Evolutionary conservation across 345 rosid species (phyloP), one percentile per base, ranked within the genome.

Genomic region (Lenwebbia sp.): DNA sequence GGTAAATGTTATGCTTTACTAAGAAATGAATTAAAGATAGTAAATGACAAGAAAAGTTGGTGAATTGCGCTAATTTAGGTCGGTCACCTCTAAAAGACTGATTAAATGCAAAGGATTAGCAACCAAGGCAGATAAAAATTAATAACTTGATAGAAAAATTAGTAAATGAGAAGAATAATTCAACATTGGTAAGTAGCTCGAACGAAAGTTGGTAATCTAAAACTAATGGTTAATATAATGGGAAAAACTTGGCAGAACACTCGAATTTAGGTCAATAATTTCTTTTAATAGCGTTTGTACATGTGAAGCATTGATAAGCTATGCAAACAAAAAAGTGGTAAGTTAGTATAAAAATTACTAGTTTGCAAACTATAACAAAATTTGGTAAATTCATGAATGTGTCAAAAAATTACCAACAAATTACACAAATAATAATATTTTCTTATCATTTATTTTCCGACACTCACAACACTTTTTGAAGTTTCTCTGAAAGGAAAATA

Each of bases 171-270:
- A 65, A 65, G 76, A 65, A 65, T 30, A 33, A 15, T 65, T 17
- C 19, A 33, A 65, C 23, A 33, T 65, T 8, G 22, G 23, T 30
- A 65, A 65, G 76, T 33, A 30, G 37, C 41, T 33, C 6, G 19
- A 9, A 65, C 5, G 25, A 65, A 65, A 65, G 23, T 65, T 65
- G 76, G 25, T 65, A 65, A 40, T 65, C 13, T 65, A 65, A 37
- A 65, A 15, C 12, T 33, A 33, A 33, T 65, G 76, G 10, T 65
- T 65, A 65, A 65, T 65, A 17, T 65, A 65, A 65, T 33, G 76
- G 6, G 17, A 3, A 0, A 0, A 15, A 5, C 2, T 30, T 65
- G 12, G 22, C 12, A 65, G 8, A 65, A 17, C 12, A 8, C 44
- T 65, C 10, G 44, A 33, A 9, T 65, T 33, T 17, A 33, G 78